These are phyloP conservation scores for Nematodospora anomalae DNA, from an alignment of 1,139 yeast species.

Conservation along the genomic window DNA sequence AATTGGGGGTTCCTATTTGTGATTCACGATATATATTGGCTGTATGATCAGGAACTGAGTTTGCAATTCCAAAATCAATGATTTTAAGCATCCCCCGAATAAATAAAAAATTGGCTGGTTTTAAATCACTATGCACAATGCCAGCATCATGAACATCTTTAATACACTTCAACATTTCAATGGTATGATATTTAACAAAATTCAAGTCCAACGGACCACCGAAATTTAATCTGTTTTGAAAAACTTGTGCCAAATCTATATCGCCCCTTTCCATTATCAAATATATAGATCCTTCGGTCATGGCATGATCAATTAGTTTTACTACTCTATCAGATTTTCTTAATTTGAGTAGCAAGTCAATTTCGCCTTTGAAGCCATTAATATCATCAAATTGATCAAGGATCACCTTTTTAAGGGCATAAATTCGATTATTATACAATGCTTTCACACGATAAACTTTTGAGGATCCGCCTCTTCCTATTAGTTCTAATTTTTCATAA, in stretches of 20 bases:
- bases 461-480: slow-evolving; percentile 94
- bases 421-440: slow-evolving; percentile 49
- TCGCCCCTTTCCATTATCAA: slow-evolving; percentile 97
- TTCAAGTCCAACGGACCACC: slow-evolving; percentile 62
- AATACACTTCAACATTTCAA: slow-evolving; percentile 81
- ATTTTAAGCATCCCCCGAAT: slow-evolving; percentile 83
- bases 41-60: slow-evolving; percentile 91
- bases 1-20: slow-evolving; percentile 94
- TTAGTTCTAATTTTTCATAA: slow-evolving; percentile 72
- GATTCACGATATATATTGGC: slow-evolving; percentile 86
- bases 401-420: slow-evolving; percentile 81
- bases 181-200: slow-evolving; percentile 79
- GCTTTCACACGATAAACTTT: slow-evolving; percentile 83
- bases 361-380: slow-evolving; percentile 85
- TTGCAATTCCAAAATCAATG: slow-evolving; percentile 95
- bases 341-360: slow-evolving; percentile 65
- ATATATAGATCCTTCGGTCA: slow-evolving; percentile 61
- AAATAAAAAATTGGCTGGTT: slow-evolving; percentile 91
- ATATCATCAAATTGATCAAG: slow-evolving; percentile 81
- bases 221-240: slow-evolving; percentile 53
- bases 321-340: slow-evolving; percentile 73
- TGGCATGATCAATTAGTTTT: slow-evolving; percentile 68
- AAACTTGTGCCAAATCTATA: slow-evolving; percentile 81
- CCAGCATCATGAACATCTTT: slow-evolving; percentile 84
- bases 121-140: slow-evolving; percentile 90